Conservation (phyloP, 257 asterid genomes). For the Plantago major region DNA sequence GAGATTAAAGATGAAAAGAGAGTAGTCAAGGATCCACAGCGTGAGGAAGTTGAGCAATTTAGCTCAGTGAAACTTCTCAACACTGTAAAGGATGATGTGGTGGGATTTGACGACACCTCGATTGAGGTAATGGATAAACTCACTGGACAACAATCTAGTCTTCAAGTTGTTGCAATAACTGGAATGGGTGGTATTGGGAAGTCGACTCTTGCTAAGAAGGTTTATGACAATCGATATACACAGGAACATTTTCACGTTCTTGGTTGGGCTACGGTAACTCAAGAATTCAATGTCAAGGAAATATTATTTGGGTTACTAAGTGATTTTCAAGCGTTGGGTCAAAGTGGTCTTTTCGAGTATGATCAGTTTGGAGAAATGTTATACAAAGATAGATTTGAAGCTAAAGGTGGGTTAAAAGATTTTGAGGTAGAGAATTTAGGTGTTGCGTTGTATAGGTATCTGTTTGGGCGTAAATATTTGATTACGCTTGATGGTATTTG, state of each 20-base stretch:
- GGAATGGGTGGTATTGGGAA: conserved; percentile 2
- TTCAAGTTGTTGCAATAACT: not conserved
- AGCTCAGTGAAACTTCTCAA: not conserved
- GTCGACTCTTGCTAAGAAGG: not conserved
- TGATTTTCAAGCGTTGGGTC: not conserved
- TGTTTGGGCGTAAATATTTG: not conserved
- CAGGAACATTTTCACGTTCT: not conserved
- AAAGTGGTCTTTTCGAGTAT: not conserved
- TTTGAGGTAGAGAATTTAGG: no score
- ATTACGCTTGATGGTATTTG: not conserved
- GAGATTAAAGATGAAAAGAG: not conserved
- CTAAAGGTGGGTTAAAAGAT: no score
- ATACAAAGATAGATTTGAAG: not conserved
- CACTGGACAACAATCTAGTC: conserved; percentile 1
- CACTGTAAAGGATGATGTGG: not conserved
- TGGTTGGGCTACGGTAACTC: conserved; percentile 3
- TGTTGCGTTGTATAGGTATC: not conserved
- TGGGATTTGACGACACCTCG: not conserved
- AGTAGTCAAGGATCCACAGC: not conserved
- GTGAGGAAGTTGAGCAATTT: not conserved
- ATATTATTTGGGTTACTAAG: not conserved
- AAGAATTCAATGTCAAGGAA: not conserved
- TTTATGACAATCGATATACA: not conserved
- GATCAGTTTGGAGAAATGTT: not conserved
- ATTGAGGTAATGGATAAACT: not conserved